These are phyloP conservation scores for Blastomyces silverae DNA, from an alignment of 2,329 filamentous ascomycete genomes.

Conservation along the genomic window DNA sequence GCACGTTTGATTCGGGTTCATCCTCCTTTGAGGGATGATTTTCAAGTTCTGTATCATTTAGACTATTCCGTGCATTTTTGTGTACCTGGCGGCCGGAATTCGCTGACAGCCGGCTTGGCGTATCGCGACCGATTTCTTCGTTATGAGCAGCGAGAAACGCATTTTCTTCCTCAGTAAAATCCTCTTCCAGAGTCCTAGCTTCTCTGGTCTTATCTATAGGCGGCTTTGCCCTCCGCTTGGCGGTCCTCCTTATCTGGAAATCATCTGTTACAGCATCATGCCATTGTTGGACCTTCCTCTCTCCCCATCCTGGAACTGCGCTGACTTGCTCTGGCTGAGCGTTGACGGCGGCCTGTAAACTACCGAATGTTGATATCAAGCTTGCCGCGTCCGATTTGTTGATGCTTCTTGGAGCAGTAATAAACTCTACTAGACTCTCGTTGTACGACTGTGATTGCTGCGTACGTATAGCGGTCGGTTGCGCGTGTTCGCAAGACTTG, in stretches of 20 bases:
- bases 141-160: slow-evolving; percentile 23
- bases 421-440: slow-evolving; percentile 83
- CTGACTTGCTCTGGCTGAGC: slow-evolving; percentile 78
- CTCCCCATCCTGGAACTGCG: slow-evolving; percentile 85
- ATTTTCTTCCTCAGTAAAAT: slow-evolving; percentile 28
- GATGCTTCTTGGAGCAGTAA: slow-evolving; percentile 79
- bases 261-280: slow-evolving; percentile 73
- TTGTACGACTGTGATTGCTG: slow-evolving; percentile 77
- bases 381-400: slow-evolving; percentile 94
- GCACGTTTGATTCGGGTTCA: neutral
- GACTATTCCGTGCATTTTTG: slow-evolving; percentile 9
- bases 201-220: slow-evolving; percentile 22
- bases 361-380: slow-evolving; percentile 86
- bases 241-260: slow-evolving; percentile 67
- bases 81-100: neutral
- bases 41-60: neutral
- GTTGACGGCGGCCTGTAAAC: slow-evolving; percentile 77
- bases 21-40: neutral
- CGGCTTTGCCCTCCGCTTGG: slow-evolving; percentile 44
- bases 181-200: neutral
- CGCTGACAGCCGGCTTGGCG: neutral
- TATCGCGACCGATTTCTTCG: slow-evolving; percentile 20
- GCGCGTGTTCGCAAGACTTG: slow-evolving; percentile 88
- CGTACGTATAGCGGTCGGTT: slow-evolving; percentile 72
- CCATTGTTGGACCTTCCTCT: slow-evolving; percentile 90